These are phyloP conservation scores for Apiospora marii DNA, from an alignment of 2,329 filamentous ascomycete species.

Conservation along the genomic window DNA sequence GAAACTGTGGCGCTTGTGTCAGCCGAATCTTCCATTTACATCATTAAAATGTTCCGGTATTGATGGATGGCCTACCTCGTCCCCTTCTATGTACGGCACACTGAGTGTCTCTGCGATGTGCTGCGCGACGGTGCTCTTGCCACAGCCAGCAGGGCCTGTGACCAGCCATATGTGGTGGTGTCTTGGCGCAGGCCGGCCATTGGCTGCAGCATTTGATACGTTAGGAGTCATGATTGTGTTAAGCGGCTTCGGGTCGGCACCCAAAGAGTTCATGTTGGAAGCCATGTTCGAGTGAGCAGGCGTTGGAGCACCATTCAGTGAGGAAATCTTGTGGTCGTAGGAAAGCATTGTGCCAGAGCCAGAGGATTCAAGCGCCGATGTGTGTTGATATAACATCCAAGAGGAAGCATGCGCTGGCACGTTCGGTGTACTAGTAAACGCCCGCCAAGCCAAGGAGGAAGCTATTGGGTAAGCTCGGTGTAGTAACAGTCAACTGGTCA, in stretches of 20 bases:
- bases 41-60: not conserved
- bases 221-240: slow-evolving; percentile 41
- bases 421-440: slow-evolving; percentile 15
- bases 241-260: slow-evolving; percentile 40
- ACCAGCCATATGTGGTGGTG: slow-evolving; percentile 81
- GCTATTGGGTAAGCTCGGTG: slow-evolving; percentile 13
- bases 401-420: slow-evolving; percentile 6
- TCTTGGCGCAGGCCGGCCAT: slow-evolving; percentile 39
- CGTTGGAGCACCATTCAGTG: slow-evolving; percentile 48
- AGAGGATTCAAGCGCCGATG: not conserved
- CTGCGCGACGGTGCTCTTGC: slow-evolving; percentile 78
- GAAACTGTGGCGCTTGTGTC: slow-evolving; percentile 61
- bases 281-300: slow-evolving; percentile 42
- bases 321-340: slow-evolving; percentile 53
- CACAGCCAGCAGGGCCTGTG: slow-evolving; percentile 80
- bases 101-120: slow-evolving; percentile 68
- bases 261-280: slow-evolving; percentile 37
- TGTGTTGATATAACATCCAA: not conserved
- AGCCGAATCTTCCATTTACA: not conserved
- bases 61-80: slow-evolving; percentile 66
- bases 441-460: slow-evolving; percentile 8
- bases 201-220: slow-evolving; percentile 40
- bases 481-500: not conserved
- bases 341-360: slow-evolving; percentile 53
- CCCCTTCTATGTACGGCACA: slow-evolving; percentile 79